These are phyloP conservation scores for Pyricularia pennisetigena DNA, from an alignment of 2,329 filamentous ascomycete genomes.

Conservation along the genomic window DNA sequence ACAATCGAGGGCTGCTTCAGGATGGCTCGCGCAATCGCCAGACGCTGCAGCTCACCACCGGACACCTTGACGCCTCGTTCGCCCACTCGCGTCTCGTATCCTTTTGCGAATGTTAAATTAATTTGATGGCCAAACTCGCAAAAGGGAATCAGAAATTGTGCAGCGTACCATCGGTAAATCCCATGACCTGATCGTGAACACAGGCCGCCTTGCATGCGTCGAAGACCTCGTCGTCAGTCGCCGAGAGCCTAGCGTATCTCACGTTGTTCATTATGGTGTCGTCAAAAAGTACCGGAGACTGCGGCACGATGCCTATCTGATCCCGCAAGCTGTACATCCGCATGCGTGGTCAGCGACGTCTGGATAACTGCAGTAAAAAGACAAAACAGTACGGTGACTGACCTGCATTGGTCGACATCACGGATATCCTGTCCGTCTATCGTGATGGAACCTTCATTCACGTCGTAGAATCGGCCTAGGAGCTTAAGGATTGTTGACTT, in stretches of 20 bases:
- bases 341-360: neutral
- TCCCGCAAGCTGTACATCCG: neutral
- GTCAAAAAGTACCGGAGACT: constrained; percentile 45
- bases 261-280: constrained; percentile 51
- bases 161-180: constrained; percentile 36
- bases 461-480: constrained; percentile 50
- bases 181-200: constrained; percentile 47
- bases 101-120: constrained; percentile 13
- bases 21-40: constrained; percentile 62
- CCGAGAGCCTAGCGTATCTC: constrained; percentile 42
- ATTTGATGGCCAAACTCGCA: neutral
- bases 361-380: neutral
- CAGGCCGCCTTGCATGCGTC: constrained; percentile 44
- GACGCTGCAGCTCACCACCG: constrained; percentile 55
- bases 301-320: constrained; percentile 43
- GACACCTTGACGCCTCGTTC: constrained; percentile 50
- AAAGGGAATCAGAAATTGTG: neutral
- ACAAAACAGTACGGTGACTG: constrained; percentile 2
- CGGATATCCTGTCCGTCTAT: constrained; percentile 49
- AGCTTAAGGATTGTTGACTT: constrained; percentile 50
- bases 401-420: constrained; percentile 40
- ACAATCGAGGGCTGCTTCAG: constrained; percentile 67
- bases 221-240: constrained; percentile 44
- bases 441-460: constrained; percentile 38
- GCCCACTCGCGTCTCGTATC: constrained; percentile 39